A percentile compares a stretch with the other conserved stretches of the same genome.
phyloP scores from a whole-genome alignment of 768 basidiomycete species.

The Lentinula guzmanii region DNA sequence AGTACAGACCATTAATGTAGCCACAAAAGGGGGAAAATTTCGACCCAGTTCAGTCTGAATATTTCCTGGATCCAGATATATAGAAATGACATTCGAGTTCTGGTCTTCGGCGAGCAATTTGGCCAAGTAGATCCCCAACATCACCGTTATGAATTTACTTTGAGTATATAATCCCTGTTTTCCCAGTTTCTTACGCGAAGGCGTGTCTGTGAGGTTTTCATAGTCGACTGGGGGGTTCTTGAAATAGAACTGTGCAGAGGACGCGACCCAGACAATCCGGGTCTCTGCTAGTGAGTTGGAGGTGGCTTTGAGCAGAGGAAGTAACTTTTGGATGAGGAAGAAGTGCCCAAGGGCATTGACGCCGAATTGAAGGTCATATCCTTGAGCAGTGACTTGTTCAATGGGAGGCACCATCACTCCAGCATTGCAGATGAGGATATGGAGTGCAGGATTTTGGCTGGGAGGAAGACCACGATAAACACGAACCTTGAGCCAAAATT shows the following conservation, averaged over 20 bases:
- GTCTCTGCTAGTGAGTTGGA: slow-evolving; percentile 13
- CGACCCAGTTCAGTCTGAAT: slow-evolving; percentile 19
- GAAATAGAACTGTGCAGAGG: slow-evolving; percentile 10
- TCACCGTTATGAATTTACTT: slow-evolving; percentile 25
- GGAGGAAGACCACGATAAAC: background rate
- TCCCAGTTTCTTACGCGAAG: slow-evolving; percentile 14
- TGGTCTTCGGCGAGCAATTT: slow-evolving; percentile 31
- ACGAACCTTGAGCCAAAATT: background rate
- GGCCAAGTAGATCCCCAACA: slow-evolving; percentile 37
- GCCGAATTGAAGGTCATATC: slow-evolving; percentile 19
- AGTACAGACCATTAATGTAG: background rate
- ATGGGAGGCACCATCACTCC: slow-evolving; percentile 26
- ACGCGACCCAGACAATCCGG: slow-evolving; percentile 27
- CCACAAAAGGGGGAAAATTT: slow-evolving; percentile 7
- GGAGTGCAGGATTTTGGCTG: slow-evolving; percentile 20
- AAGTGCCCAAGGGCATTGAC: slow-evolving; percentile 20
- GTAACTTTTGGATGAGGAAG: slow-evolving; percentile 20
- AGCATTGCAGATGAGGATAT: slow-evolving; percentile 25
- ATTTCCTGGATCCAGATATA: slow-evolving; percentile 36
- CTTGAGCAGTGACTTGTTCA: slow-evolving; percentile 16
- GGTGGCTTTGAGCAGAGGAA: slow-evolving; percentile 20
- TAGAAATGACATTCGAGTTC: slow-evolving; percentile 31
- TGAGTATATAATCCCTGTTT: slow-evolving; percentile 11
- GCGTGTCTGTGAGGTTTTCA: slow-evolving; percentile 18
- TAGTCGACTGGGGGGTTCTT: slow-evolving; percentile 16